phyloP scores from a whole-genome alignment of 805 yeast species.

The Pichia deserticola region DNA sequence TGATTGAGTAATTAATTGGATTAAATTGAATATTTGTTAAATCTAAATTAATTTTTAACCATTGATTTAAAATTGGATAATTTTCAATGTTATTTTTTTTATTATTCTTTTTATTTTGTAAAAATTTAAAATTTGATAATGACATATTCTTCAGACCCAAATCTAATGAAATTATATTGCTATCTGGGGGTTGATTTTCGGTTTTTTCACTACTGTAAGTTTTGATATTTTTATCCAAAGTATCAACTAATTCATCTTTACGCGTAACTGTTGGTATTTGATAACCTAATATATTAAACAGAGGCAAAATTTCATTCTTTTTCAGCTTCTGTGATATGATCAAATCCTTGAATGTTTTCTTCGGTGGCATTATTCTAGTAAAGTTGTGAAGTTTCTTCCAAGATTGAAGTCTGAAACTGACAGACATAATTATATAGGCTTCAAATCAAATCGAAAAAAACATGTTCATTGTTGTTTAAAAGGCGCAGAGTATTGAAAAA shows the following conservation, averaged over 20 bases:
- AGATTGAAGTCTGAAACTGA: no score
- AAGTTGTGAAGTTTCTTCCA: no score
- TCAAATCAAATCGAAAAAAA: no score
- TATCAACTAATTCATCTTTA: constrained; percentile 1
- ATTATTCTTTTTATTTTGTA: no score
- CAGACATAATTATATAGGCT: no score
- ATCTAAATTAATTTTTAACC: constrained; percentile 29
- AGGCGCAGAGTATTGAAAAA: no score
- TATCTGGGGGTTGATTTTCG: no score
- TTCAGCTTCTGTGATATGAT: constrained; percentile 1
- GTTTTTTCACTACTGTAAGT: no score
- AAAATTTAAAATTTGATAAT: constrained; percentile 17
- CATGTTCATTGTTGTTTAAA: no score
- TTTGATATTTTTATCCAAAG: constrained; percentile 1
- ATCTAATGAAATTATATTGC: constrained; percentile 22
- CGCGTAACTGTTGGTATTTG: background rate
- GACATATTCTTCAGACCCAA: constrained; percentile 31
- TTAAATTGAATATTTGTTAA: constrained; percentile 17
- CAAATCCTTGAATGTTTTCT: background rate
- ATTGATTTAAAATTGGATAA: constrained; percentile 20
- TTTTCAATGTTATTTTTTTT: background rate
- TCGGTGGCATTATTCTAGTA: background rate
- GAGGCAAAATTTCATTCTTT: constrained; percentile 1
- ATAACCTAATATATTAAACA: constrained; percentile 4
- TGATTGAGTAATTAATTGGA: constrained; percentile 23